These are phyloP conservation scores for Cladosporium sp. DNA, from an alignment of 2,329 filamentous ascomycete genomes.

Conservation along the genomic window DNA sequence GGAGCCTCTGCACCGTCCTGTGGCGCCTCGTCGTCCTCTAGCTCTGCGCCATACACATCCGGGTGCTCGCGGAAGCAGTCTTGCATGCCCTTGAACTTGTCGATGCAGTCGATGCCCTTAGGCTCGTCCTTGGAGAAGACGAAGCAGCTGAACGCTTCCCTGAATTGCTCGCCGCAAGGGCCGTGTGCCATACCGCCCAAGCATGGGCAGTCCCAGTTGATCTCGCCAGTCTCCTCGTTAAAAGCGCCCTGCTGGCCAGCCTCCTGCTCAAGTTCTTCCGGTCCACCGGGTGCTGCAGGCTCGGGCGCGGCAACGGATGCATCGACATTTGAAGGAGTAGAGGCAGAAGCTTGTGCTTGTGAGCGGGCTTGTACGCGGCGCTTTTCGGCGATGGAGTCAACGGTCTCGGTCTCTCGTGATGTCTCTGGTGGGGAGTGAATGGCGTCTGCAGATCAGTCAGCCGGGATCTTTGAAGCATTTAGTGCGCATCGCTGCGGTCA, in stretches of 20 bases:
- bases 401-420: slow-evolving; percentile 37
- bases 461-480: background rate
- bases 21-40: slow-evolving; percentile 66
- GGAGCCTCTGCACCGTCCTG: slow-evolving; percentile 30
- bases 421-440: slow-evolving; percentile 36
- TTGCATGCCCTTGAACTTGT: slow-evolving; percentile 75
- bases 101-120: slow-evolving; percentile 53
- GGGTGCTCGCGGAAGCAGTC: slow-evolving; percentile 92
- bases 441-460: slow-evolving; percentile 21
- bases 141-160: slow-evolving; percentile 94
- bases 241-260: slow-evolving; percentile 86
- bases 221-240: slow-evolving; percentile 97
- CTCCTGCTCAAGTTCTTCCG: slow-evolving; percentile 69
- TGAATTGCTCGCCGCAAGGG: slow-evolving; percentile 93
- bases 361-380: slow-evolving; percentile 35
- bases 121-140: slow-evolving; percentile 92
- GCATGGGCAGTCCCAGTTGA: slow-evolving; percentile 99
- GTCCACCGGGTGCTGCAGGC: slow-evolving; percentile 29
- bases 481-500: background rate
- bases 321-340: slow-evolving; percentile 20
- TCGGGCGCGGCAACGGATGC: slow-evolving; percentile 18
- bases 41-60: slow-evolving; percentile 85
- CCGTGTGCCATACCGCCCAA: slow-evolving; percentile 95
- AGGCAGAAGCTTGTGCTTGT: slow-evolving; percentile 12
- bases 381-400: slow-evolving; percentile 42